A percentile compares a stretch with the other conserved stretches of the same genome.
Evolutionary conservation across 1,139 yeast species (phyloP).

Genomic region (Pichia kudriavzevii): DNA sequence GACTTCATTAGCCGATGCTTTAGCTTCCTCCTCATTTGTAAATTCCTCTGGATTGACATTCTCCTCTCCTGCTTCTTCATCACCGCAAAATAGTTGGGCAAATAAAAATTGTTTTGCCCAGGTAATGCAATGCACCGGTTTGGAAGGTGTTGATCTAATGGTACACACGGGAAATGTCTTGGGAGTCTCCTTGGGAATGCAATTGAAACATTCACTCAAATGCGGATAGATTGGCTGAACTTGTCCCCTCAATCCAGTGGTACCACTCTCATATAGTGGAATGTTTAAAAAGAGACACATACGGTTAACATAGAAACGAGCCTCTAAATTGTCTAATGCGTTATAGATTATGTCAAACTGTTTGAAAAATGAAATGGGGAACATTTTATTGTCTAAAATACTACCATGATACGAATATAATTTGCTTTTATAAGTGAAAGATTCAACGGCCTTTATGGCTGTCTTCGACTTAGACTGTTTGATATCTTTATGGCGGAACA

Average conservation of each 20-base stretch:
- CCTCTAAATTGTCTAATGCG: slow-evolving; percentile 90
- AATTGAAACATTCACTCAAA: slow-evolving; percentile 85
- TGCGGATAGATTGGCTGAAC: slow-evolving; percentile 86
- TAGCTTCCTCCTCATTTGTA: slow-evolving; percentile 59
- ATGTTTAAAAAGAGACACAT: slow-evolving; percentile 66
- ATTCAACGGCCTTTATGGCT: slow-evolving; percentile 73
- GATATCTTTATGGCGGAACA: slow-evolving; percentile 76
- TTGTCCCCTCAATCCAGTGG: slow-evolving; percentile 92
- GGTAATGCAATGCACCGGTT: slow-evolving; percentile 91
- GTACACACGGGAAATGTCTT: slow-evolving; percentile 94
- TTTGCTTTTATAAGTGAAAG: slow-evolving; percentile 62
- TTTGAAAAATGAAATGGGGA: slow-evolving; percentile 75
- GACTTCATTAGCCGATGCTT: slow-evolving; percentile 61
- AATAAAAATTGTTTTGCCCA: slow-evolving; percentile 96
- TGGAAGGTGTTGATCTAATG: slow-evolving; percentile 91
- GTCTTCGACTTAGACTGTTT: slow-evolving; percentile 78
- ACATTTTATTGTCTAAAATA: slow-evolving; percentile 67
- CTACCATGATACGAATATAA: slow-evolving; percentile 81
- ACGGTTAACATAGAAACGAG: slow-evolving; percentile 81
- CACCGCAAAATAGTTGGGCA: slow-evolving; percentile 67
- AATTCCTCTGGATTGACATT: slow-evolving; percentile 44
- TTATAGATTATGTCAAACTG: slow-evolving; percentile 76
- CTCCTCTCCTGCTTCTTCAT: slow-evolving; percentile 19
- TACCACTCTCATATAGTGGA: slow-evolving; percentile 89
- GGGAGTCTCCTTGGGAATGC: slow-evolving; percentile 80